Evolutionary conservation across 2,329 filamentous ascomycete genomes (phyloP).

Genomic region (Calonectria pteridis): DNA sequence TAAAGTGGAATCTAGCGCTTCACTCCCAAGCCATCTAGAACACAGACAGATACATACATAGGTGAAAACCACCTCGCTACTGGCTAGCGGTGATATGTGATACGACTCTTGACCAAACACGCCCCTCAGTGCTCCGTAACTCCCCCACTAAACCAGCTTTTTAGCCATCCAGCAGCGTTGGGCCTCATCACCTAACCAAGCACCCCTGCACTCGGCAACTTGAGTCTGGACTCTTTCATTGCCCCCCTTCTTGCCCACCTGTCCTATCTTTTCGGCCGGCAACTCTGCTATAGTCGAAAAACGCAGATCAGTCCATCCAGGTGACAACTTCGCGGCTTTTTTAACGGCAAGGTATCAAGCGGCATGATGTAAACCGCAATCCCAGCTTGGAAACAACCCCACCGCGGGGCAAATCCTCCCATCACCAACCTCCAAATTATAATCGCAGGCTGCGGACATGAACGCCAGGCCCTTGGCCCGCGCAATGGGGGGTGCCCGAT

Average conservation of each 20-base stretch:
- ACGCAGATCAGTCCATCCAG: not conserved
- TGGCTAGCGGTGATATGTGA: not conserved
- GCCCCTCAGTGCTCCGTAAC: not conserved
- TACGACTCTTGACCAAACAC: not conserved
- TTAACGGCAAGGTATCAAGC: not conserved
- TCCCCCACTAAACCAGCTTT: not conserved
- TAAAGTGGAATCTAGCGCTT: not conserved
- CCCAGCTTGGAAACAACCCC: constrained; percentile 27
- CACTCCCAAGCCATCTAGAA: not conserved
- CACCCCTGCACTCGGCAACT: not conserved
- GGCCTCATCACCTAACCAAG: not conserved
- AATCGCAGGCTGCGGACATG: constrained; percentile 5
- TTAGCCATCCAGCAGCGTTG: not conserved
- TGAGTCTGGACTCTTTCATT: not conserved
- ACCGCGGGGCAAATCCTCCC: constrained; percentile 36
- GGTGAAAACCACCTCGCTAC: not conserved
- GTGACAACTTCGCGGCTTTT: no score
- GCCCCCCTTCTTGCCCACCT: not conserved
- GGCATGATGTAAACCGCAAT: not conserved
- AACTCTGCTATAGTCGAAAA: not conserved
- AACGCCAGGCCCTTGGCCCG: constrained; percentile 18
- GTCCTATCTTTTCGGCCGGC: not conserved
- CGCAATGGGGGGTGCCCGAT: constrained; percentile 13
- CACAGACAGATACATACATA: not conserved
- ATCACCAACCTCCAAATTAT: constrained; percentile 23